phyloP scores from a whole-genome alignment of 768 basidiomycete genomes.

The Lactifluus piperatus region DNA sequence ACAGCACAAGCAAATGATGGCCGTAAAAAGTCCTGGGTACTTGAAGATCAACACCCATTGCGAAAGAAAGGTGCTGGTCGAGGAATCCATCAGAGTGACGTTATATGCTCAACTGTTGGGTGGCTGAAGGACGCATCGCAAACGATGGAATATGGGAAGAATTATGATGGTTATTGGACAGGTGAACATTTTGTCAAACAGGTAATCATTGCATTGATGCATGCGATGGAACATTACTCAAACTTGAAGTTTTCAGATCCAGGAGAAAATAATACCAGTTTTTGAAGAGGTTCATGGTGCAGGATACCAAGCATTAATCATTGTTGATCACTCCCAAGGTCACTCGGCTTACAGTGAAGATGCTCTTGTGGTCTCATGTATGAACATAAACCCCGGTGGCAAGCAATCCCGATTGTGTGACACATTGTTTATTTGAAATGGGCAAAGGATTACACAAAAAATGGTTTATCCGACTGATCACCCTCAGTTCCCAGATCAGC shows the following conservation, averaged over 20 bases:
- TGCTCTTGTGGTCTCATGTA: conserved; percentile 28
- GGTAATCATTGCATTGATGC: conserved; percentile 14
- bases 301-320: conserved; percentile 29
- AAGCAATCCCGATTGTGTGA: conserved; percentile 30
- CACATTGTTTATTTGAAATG: conserved; percentile 27
- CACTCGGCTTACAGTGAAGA: conserved; percentile 32
- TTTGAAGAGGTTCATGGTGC: conserved; percentile 20
- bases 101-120: conserved; percentile 26
- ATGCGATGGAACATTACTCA: background rate
- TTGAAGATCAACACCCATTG: conserved; percentile 28
- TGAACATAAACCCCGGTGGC: conserved; percentile 34
- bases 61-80: conserved; percentile 33
- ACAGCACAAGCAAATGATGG: conserved; percentile 34
- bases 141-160: conserved; percentile 35
- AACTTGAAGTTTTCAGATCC: conserved; percentile 13
- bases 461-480: too few relatives aligned
- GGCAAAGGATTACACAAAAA: background rate
- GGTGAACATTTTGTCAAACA: conserved; percentile 30
- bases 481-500: too few relatives aligned
- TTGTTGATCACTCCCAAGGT: conserved; percentile 38
- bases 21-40: conserved; percentile 29
- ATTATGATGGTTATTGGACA: conserved; percentile 34
- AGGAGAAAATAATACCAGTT: conserved; percentile 21
- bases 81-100: conserved; percentile 31
- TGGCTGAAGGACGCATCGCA: conserved; percentile 23